Evolutionary conservation across 495 filamentous ascomycete species (phyloP), one percentile per base, ranked within the genome.

Genomic region (Penicillium roqueforti): DNA sequence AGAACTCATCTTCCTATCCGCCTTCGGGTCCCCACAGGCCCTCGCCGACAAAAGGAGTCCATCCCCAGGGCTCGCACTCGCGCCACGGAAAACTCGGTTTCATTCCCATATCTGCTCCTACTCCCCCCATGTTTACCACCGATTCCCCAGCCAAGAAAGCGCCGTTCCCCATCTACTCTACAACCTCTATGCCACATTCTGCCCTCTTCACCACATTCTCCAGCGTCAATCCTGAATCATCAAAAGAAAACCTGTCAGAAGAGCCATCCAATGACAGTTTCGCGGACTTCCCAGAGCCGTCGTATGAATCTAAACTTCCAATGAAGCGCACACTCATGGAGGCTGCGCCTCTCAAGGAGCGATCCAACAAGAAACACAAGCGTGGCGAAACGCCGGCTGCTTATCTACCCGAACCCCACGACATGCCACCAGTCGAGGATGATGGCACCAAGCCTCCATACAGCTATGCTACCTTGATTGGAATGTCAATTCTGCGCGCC

Each of bases 381-480:
- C 58, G 59, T 58, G 66, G 83, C 76, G 71, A 84, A 51, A 52
- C 71, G n/a, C 37, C 65, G 34, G 41, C 63, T 14, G 59, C 73
- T n/a, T 66, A 76, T 16, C 63, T 95, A 9, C 89, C 91, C 3
- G 77, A 86, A 16, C 87, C 84, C 26, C 79, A 86, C 54, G 83
- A 88, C 16, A 91, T 96, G 76, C 89, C 93, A 0, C 66, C 75
- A 3, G 80, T 97, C 11, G 77, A 86, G 51, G 93, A 98, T 65
- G 89, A 97, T 65, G 92, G 91, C 56, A 76, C 77, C 25, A 98
- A 98, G 67, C 93, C 93, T 3, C 80, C 79, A 6, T 90, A 90
- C 61, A 97, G 92, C 69, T 98, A 98, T 67, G 93, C 93, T 10
- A 86, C 83, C n/a, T 77, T 98, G 36, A 97, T 98, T 60, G 93